phyloP scores from a whole-genome alignment of 225 moss, liverwort and hornwort genomes.

The Bryoerythrophyllum caledonicum region DNA sequence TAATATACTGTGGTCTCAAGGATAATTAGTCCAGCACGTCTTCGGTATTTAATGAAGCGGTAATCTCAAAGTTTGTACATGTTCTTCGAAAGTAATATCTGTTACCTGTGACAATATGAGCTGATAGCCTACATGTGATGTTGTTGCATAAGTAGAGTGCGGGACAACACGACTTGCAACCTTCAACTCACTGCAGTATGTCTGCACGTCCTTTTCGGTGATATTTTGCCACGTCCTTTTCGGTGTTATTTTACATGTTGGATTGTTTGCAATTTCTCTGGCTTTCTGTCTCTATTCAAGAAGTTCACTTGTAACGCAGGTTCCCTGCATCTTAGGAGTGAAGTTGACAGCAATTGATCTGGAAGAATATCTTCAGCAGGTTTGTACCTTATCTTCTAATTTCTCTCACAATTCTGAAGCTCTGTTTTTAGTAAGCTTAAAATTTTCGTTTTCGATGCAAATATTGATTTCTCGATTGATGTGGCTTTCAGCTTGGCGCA shows the following conservation, averaged over 20 bases:
- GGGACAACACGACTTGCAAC: slow-evolving; percentile 56
- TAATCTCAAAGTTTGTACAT: not conserved
- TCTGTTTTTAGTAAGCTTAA: not conserved
- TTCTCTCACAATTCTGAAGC: slow-evolving; percentile 6
- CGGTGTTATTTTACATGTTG: not conserved
- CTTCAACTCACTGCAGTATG: slow-evolving; percentile 77
- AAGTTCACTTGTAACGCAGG: slow-evolving; percentile 46
- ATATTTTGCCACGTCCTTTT: slow-evolving; percentile 1
- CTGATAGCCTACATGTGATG: slow-evolving; percentile 18
- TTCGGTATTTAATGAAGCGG: not conserved
- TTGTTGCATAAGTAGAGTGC: slow-evolving; percentile 27
- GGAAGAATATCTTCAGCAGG: slow-evolving; percentile 89
- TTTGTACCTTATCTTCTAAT: slow-evolving; percentile 24
- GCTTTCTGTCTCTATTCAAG: slow-evolving; percentile 9
- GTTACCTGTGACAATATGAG: slow-evolving; percentile 9
- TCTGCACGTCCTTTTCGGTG: slow-evolving; percentile 19
- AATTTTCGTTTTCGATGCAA: slow-evolving; percentile 1
- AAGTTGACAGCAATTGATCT: slow-evolving; percentile 77
- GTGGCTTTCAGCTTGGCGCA: slow-evolving; percentile 69
- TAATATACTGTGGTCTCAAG: not conserved
- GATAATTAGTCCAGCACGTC: not conserved
- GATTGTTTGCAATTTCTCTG: slow-evolving; percentile 14
- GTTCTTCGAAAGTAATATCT: not conserved
- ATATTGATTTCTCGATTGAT: slow-evolving; percentile 14
- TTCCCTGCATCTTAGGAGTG: slow-evolving; percentile 85